Percentiles rank a stretch among this genome's conserved stretches.
Evolutionary conservation across 371 early-diverging fungal genomes (phyloP).

Genomic region (Conidiobolus incongruus): DNA sequence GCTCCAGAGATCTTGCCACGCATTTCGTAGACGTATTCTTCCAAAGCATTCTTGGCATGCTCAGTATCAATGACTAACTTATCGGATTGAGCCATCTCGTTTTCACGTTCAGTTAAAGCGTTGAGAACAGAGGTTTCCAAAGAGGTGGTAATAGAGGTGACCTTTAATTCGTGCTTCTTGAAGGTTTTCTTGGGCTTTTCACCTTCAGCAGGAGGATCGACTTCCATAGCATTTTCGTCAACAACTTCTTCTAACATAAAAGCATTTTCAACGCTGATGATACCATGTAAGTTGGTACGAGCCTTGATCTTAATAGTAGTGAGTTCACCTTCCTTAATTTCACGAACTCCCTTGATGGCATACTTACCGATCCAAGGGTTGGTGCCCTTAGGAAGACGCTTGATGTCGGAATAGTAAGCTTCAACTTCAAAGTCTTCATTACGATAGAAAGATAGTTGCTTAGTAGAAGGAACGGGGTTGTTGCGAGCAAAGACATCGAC

Average conservation of each 20-base stretch:
- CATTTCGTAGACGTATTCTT: slow-evolving; percentile 95
- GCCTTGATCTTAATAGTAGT: slow-evolving; percentile 79
- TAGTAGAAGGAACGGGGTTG: no score
- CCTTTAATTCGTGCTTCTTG: slow-evolving; percentile 65
- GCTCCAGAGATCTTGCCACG: slow-evolving; percentile 65
- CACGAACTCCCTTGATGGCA: slow-evolving; percentile 26
- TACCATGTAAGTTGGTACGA: slow-evolving; percentile 12
- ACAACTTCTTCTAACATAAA: slow-evolving; percentile 73
- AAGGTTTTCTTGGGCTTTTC: slow-evolving; percentile 48
- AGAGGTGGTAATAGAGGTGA: slow-evolving; percentile 32
- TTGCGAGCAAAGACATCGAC: no score
- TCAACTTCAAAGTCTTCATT: no score
- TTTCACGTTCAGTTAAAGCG: slow-evolving; percentile 52
- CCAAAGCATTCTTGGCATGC: slow-evolving; percentile 80
- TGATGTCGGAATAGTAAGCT: no score
- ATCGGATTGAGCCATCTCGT: slow-evolving; percentile 66
- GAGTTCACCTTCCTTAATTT: slow-evolving; percentile 18
- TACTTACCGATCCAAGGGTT: slow-evolving; percentile 50
- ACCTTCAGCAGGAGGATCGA: slow-evolving; percentile 3
- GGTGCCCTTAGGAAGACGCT: no score
- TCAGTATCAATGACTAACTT: slow-evolving; percentile 83
- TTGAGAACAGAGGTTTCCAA: slow-evolving; percentile 26
- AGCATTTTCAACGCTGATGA: slow-evolving; percentile 63
- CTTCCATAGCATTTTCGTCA: slow-evolving; percentile 37
- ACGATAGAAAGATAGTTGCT: no score